Conservation (phyloP, 805 yeast species). For the Pichia kluyveri region DNA sequence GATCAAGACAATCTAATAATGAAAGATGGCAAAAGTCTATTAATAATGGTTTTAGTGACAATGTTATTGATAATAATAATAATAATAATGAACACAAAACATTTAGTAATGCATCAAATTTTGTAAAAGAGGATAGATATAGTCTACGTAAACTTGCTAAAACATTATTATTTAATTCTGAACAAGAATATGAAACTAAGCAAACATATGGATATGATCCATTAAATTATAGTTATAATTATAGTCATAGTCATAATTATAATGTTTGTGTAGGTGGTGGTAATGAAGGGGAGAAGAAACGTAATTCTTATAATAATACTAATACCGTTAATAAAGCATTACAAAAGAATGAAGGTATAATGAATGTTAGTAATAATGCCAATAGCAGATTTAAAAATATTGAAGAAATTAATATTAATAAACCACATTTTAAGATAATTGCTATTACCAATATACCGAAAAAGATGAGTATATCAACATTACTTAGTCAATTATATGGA, state of each 20-base stretch:
- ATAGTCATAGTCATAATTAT: no score
- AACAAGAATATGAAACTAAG: not conserved
- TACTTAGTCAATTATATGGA: slow-evolving; percentile 51
- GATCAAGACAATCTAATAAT: no score
- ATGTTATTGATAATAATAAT: no score
- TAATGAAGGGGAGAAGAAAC: not conserved
- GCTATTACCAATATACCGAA: slow-evolving; percentile 18
- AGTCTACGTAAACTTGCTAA: not conserved
- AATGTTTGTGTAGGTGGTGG: no score
- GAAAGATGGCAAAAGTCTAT: not conserved
- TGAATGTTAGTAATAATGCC: not conserved
- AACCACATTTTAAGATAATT: slow-evolving; percentile 13
- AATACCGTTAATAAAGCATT: not conserved
- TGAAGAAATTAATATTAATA: not conserved
- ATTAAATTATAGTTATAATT: no score
- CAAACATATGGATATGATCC: not conserved
- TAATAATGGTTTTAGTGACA: no score
- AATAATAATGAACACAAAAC: not conserved
- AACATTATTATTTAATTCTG: not conserved
- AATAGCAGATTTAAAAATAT: not conserved
- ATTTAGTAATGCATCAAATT: not conserved
- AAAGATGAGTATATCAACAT: slow-evolving; percentile 37
- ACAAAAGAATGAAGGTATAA: slow-evolving; percentile 11
- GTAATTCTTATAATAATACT: no score
- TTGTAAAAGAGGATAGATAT: not conserved